A percentile compares a stretch with the other conserved stretches of the same genome.
Conservation (phyloP, 1,139 yeast genomes). For the Pichia sp. region DNA sequence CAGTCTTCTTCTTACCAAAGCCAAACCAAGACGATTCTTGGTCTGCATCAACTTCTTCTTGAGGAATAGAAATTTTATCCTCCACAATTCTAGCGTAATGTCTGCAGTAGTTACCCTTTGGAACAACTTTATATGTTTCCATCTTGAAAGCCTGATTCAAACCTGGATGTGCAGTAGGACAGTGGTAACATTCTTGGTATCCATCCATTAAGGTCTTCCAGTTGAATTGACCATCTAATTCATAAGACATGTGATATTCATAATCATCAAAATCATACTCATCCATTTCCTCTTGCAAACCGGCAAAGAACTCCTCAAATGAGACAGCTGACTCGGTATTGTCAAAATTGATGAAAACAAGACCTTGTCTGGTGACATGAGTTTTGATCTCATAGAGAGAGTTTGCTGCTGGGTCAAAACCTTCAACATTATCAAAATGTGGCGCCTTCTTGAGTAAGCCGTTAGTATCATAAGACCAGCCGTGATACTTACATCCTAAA, state of each 20-base stretch:
- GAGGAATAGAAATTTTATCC: slow-evolving; percentile 32
- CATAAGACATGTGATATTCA: slow-evolving; percentile 61
- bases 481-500: slow-evolving; percentile 55
- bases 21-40: slow-evolving; percentile 43
- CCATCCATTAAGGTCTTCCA: slow-evolving; percentile 67
- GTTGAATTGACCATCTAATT: slow-evolving; percentile 53
- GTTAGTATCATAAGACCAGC: slow-evolving; percentile 58
- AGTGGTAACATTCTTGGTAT: slow-evolving; percentile 59
- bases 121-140: slow-evolving; percentile 60
- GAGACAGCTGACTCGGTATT: slow-evolving; percentile 31
- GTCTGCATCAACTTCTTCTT: slow-evolving; percentile 36
- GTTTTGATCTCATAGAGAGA: slow-evolving; percentile 48
- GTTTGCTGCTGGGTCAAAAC: slow-evolving; percentile 49
- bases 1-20: slow-evolving; percentile 34
- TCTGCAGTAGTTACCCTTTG: slow-evolving; percentile 51
- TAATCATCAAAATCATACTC: slow-evolving; percentile 55
- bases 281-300: slow-evolving; percentile 42
- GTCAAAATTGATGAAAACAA: slow-evolving; percentile 49
- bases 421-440: slow-evolving; percentile 51
- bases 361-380: slow-evolving; percentile 49
- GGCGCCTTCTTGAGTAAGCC: slow-evolving; percentile 55
- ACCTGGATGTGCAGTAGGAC: slow-evolving; percentile 63
- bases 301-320: slow-evolving; percentile 46
- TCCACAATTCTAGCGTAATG: slow-evolving; percentile 53
- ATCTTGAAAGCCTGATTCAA: slow-evolving; percentile 48